phyloP scores from a whole-genome alignment of 179 eudicot genomes.

The Actinidia chinensis region DNA sequence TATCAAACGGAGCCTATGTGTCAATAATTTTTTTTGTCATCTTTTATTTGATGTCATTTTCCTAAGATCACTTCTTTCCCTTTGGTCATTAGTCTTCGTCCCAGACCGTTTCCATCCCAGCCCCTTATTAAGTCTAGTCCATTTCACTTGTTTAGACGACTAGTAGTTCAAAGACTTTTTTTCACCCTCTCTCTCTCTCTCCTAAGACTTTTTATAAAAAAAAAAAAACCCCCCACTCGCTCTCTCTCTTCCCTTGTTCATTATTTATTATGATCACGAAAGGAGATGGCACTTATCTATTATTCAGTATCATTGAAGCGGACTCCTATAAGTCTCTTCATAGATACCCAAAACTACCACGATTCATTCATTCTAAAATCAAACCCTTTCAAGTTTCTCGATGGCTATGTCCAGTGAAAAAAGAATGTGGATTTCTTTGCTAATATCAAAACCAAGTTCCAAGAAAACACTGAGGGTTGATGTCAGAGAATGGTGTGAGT shows the following conservation, averaged over 20 bases:
- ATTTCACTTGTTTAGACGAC: neutral
- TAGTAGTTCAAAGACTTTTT: slow-evolving; percentile 7
- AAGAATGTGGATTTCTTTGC: slow-evolving; percentile 44
- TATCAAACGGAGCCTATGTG: too few relatives aligned
- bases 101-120: too few relatives aligned
- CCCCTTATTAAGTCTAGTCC: neutral
- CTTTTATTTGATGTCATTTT: slow-evolving; percentile 1
- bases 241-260: neutral
- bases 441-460: slow-evolving; percentile 4
- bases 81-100: slow-evolving; percentile 23
- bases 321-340: neutral
- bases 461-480: slow-evolving; percentile 9
- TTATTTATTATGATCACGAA: slow-evolving; percentile 4
- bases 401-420: neutral
- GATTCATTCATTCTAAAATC: neutral
- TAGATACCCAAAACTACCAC: neutral
- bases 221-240: slow-evolving; percentile 2
- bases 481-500: slow-evolving; percentile 12
- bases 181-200: neutral
- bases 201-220: too few relatives aligned
- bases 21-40: too few relatives aligned
- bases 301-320: too few relatives aligned
- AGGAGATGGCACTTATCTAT: too few relatives aligned
- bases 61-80: slow-evolving; percentile 11
- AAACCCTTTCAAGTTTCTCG: neutral